These are phyloP conservation scores for Globisporangium cystogenes DNA, from an alignment of 352 stramenopile genomes.

Conservation along the genomic window DNA sequence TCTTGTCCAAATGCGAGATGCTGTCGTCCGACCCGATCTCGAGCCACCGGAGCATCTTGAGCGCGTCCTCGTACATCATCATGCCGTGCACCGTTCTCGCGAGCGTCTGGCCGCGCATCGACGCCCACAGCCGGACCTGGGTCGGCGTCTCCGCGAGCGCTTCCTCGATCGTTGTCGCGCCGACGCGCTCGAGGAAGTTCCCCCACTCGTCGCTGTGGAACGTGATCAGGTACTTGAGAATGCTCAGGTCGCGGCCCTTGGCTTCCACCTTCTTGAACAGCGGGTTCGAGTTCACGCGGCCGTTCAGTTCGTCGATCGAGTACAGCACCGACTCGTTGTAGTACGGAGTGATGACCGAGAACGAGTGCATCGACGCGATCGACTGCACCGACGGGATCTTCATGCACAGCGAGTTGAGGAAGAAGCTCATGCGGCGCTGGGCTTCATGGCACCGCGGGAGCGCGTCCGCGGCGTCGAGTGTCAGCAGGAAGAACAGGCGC, in stretches of 20 bases:
- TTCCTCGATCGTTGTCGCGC: slow-evolving; percentile 69
- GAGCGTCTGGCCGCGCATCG: slow-evolving; percentile 82
- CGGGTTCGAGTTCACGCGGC: slow-evolving; percentile 74
- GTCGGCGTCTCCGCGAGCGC: slow-evolving; percentile 75
- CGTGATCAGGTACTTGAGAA: slow-evolving; percentile 87
- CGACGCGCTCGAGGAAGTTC: slow-evolving; percentile 83
- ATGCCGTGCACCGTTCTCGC: slow-evolving; percentile 85
- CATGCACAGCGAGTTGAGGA: slow-evolving; percentile 87
- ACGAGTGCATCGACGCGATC: slow-evolving; percentile 85
- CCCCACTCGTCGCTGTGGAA: slow-evolving; percentile 87
- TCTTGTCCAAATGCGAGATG: slow-evolving; percentile 85
- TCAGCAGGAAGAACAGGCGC: slow-evolving; percentile 80
- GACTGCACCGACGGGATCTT: slow-evolving; percentile 80
- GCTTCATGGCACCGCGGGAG: slow-evolving; percentile 81
- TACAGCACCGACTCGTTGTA: slow-evolving; percentile 88
- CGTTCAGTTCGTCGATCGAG: slow-evolving; percentile 80
- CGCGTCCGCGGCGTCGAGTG: slow-evolving; percentile 75
- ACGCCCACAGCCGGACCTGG: slow-evolving; percentile 83
- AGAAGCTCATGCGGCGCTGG: slow-evolving; percentile 87
- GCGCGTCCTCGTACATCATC: slow-evolving; percentile 89
- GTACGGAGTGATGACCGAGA: slow-evolving; percentile 86
- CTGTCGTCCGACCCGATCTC: slow-evolving; percentile 83
- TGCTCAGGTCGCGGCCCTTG: slow-evolving; percentile 80
- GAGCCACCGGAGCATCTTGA: slow-evolving; percentile 86
- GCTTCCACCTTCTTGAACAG: slow-evolving; percentile 83